Conservation (phyloP, 371 early-diverging fungal genomes). For the Haplosporangium sp. region DNA sequence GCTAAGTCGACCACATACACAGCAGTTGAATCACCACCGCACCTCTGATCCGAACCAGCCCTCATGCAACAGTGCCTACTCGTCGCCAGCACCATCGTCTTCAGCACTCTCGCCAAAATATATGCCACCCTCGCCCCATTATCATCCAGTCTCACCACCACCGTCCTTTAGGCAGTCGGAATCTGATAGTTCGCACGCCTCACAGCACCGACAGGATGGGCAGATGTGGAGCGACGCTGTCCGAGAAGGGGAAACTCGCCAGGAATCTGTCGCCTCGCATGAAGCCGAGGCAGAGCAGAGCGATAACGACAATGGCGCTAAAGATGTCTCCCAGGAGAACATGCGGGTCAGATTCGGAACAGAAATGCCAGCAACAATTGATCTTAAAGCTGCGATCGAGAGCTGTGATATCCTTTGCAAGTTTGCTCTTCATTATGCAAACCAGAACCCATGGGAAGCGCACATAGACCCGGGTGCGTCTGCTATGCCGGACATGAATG, state of each 20-base stretch:
- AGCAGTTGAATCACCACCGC: not conserved
- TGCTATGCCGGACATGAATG: conserved; percentile 9
- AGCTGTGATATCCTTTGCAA: conserved; percentile 35
- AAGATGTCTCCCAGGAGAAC: conserved; percentile 17
- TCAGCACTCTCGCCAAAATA: not conserved
- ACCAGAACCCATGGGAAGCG: not conserved
- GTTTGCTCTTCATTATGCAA: conserved; percentile 48
- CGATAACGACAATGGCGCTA: conserved; percentile 16
- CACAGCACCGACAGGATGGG: no score
- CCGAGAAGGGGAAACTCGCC: no score
- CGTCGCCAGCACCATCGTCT: not conserved
- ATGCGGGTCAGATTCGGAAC: conserved; percentile 37
- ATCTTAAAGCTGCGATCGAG: conserved; percentile 44
- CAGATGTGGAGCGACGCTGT: no score
- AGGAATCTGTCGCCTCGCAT: no score
- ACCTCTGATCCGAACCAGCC: no score
- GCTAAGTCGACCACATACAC: not conserved
- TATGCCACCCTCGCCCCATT: not conserved
- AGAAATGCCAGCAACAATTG: conserved; percentile 46
- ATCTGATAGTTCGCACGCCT: no score
- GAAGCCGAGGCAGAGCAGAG: no score
- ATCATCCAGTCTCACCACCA: not conserved
- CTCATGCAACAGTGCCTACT: no score
- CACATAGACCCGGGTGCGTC: not conserved
- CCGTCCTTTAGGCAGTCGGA: not conserved